Conservation (phyloP, 2,329 filamentous ascomycete genomes). For the Fusarium begoniae region DNA sequence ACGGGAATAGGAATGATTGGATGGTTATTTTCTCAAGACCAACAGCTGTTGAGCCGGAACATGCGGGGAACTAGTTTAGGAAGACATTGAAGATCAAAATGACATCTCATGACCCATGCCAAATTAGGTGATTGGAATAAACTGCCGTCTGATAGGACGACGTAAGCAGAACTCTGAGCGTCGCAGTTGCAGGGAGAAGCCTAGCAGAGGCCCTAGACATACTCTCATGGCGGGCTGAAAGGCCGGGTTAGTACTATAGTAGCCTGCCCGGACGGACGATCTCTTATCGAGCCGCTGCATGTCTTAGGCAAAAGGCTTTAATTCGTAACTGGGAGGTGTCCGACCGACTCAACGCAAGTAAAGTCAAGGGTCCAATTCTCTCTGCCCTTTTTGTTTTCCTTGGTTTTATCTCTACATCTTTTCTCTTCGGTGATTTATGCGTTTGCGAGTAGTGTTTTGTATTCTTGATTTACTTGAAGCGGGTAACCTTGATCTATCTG, state of each 20-base stretch:
- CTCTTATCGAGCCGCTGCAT: conserved; percentile 32
- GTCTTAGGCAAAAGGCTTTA: conserved; percentile 15
- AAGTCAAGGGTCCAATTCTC: background rate
- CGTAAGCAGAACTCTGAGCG: conserved; percentile 6
- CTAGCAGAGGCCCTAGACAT: background rate
- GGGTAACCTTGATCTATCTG: background rate
- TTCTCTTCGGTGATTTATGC: background rate
- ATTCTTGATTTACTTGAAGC: background rate
- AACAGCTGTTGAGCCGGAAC: background rate
- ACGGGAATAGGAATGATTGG: conserved; percentile 10
- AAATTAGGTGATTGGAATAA: conserved; percentile 22
- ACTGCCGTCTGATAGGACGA: conserved; percentile 23
- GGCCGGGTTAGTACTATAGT: background rate
- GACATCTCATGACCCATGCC: conserved; percentile 3
- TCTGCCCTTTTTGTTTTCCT: background rate
- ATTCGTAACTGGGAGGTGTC: conserved; percentile 14
- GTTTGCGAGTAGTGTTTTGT: background rate
- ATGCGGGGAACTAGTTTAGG: conserved; percentile 3
- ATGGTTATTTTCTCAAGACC: background rate
- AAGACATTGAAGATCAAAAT: conserved; percentile 6
- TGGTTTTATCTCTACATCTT: background rate
- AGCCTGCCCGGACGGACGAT: background rate
- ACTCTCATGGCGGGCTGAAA: conserved; percentile 6
- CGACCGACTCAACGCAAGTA: background rate
- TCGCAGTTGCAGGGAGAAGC: background rate